A percentile compares a stretch with the other conserved stretches of the same genome.
These are phyloP conservation scores for Phialophora expanda DNA, from an alignment of 2,329 filamentous ascomycete species.

Conservation along the genomic window DNA sequence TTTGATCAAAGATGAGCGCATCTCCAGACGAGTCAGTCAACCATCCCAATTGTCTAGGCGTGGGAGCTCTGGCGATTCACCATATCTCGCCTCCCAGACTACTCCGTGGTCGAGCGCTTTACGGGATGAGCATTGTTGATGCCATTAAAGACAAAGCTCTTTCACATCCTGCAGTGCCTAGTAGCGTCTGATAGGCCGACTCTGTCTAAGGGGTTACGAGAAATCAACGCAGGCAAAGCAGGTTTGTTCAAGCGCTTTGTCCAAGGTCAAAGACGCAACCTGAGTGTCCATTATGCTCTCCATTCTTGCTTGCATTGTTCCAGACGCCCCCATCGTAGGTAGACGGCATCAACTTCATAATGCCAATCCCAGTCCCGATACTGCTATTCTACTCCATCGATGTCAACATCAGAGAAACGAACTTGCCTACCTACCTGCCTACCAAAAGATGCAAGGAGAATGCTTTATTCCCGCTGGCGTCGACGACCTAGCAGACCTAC, in stretches of 20 bases:
- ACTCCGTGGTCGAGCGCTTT: background rate
- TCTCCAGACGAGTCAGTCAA: no score
- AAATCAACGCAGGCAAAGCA: background rate
- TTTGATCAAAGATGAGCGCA: no score
- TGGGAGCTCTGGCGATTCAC: no score
- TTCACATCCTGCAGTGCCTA: background rate
- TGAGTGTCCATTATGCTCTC: background rate
- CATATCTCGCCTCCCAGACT: no score
- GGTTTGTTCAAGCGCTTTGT: background rate
- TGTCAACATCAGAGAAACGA: background rate
- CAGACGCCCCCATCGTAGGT: background rate
- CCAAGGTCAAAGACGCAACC: background rate
- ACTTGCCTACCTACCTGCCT: background rate
- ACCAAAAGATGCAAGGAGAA: background rate
- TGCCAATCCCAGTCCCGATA: no score
- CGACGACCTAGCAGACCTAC: background rate
- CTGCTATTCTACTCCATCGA: background rate
- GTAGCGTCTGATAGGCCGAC: background rate
- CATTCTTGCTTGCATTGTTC: background rate
- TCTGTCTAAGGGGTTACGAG: background rate
- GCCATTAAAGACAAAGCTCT: slow-evolving; percentile 5
- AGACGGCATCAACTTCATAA: background rate
- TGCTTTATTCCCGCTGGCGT: background rate
- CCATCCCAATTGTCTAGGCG: no score
- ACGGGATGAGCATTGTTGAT: background rate